A percentile compares a stretch with the other conserved stretches of the same genome.
These are phyloP conservation scores for Taphrina betulina DNA, from an alignment of 1,139 yeast genomes.

Conservation along the genomic window DNA sequence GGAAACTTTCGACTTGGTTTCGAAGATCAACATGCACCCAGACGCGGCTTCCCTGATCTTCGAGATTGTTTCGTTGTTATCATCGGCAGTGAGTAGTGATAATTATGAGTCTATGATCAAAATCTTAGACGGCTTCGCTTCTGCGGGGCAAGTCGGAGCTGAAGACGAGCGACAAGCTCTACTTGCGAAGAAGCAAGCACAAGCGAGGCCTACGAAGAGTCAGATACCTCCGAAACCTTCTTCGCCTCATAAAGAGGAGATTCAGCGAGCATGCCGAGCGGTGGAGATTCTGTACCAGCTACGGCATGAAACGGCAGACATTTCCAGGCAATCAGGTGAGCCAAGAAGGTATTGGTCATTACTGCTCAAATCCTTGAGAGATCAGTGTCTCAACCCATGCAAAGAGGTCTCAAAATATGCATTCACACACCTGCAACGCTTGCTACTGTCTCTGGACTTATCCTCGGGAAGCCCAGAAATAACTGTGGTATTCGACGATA, in stretches of 20 bases:
- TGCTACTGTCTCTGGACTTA: slow-evolving; percentile 30
- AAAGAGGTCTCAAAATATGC: slow-evolving; percentile 71
- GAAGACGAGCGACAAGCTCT: slow-evolving; percentile 36
- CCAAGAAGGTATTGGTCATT: slow-evolving; percentile 37
- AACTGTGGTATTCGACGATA: slow-evolving; percentile 10
- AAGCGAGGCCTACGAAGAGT: slow-evolving; percentile 1
- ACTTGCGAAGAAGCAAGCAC: not conserved
- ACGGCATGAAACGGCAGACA: slow-evolving; percentile 33
- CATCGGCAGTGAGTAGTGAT: slow-evolving; percentile 47
- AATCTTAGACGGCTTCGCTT: slow-evolving; percentile 73
- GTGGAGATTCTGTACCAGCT: slow-evolving; percentile 46
- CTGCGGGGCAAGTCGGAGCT: slow-evolving; percentile 57
- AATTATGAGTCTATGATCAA: slow-evolving; percentile 66
- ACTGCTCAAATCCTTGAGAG: slow-evolving; percentile 62
- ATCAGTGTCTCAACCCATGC: slow-evolving; percentile 86
- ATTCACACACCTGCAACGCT: slow-evolving; percentile 51
- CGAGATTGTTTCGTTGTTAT: slow-evolving; percentile 51
- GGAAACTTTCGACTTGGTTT: slow-evolving; percentile 35
- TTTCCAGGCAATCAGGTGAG: slow-evolving; percentile 5
- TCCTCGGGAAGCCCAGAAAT: not conserved
- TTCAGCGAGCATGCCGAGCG: slow-evolving; percentile 61
- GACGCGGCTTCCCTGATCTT: slow-evolving; percentile 53
- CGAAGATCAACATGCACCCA: slow-evolving; percentile 21
- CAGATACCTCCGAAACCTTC: not conserved
- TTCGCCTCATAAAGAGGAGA: slow-evolving; percentile 50